These are phyloP conservation scores for Pyricularia pennisetigena DNA, from an alignment of 2,329 filamentous ascomycete genomes.

Conservation along the genomic window DNA sequence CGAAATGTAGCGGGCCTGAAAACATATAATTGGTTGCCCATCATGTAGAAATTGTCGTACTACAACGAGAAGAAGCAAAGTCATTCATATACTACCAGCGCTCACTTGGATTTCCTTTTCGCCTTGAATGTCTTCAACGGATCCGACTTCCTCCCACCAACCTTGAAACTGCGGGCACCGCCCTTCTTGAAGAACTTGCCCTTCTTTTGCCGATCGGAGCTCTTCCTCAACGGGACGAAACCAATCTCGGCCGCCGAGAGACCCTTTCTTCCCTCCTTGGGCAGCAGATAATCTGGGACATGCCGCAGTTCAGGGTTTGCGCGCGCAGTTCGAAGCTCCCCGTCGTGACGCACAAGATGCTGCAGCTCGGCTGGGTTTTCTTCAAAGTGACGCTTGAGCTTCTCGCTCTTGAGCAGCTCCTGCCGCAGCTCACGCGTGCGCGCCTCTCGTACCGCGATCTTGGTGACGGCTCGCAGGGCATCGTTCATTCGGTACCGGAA, in stretches of 20 bases:
- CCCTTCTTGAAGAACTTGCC: conserved; percentile 34
- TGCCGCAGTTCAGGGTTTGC: conserved; percentile 87
- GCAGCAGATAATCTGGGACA: conserved; percentile 87
- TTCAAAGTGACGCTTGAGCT: conserved; percentile 90
- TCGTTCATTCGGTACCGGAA: conserved; percentile 95
- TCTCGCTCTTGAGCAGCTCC: conserved; percentile 88
- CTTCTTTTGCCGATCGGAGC: conserved; percentile 32
- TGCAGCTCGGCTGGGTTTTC: conserved; percentile 87
- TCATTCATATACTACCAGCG: too few relatives aligned
- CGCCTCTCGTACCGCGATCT: conserved; percentile 82
- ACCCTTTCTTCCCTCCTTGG: conserved; percentile 61
- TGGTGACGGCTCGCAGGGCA: conserved; percentile 80
- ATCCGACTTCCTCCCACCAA: conserved; percentile 56
- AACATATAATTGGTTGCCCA: neutral
- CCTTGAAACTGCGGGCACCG: conserved; percentile 22
- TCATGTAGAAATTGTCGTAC: neutral
- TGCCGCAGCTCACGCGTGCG: conserved; percentile 78
- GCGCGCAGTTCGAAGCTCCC: conserved; percentile 71
- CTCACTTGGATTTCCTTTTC: conserved; percentile 30
- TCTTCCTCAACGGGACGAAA: conserved; percentile 60
- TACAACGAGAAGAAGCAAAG: neutral
- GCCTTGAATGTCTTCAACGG: conserved; percentile 84
- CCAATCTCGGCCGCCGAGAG: conserved; percentile 58
- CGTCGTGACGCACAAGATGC: conserved; percentile 74
- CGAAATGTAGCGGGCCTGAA: neutral